Conservation (phyloP, 331 rosid genomes). For the Acacia pycnantha region DNA sequence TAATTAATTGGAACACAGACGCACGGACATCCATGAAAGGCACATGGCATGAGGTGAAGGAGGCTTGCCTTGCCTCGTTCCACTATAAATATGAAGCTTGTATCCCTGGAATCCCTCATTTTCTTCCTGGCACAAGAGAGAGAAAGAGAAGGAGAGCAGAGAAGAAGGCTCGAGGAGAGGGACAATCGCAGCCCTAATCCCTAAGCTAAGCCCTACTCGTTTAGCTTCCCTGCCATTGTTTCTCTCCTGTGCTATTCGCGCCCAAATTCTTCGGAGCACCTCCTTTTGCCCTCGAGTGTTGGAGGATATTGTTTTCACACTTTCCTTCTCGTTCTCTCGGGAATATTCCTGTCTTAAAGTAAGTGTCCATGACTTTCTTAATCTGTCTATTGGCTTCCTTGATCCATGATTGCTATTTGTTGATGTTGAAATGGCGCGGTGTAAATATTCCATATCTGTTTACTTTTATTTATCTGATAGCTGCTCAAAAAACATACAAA, state of each 20-base stretch:
- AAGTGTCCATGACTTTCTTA: slow-evolving; percentile 16
- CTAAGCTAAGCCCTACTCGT: not conserved
- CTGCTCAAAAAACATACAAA: not conserved
- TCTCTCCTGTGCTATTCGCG: slow-evolving; percentile 22
- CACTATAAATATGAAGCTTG: slow-evolving; percentile 19
- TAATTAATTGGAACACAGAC: not conserved
- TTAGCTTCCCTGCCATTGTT: slow-evolving; percentile 32
- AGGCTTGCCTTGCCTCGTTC: not conserved
- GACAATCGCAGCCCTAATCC: slow-evolving; percentile 20
- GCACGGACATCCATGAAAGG: not conserved
- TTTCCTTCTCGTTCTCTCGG: slow-evolving; percentile 3
- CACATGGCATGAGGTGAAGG: not conserved
- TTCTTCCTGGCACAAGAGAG: not conserved
- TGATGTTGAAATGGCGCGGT: not conserved
- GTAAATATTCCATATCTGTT: not conserved
- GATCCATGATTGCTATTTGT: not conserved
- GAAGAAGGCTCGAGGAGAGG: slow-evolving; percentile 16
- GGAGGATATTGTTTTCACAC: not conserved
- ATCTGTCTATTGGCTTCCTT: not conserved
- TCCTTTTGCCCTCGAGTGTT: slow-evolving; percentile 22
- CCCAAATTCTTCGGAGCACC: not conserved
- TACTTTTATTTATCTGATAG: not conserved
- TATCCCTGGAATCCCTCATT: not conserved
- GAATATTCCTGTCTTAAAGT: slow-evolving; percentile 18
- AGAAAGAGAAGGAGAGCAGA: not conserved